Base-by-base conservation (phyloP, 345 rosid species). In the Raphanus raphanistrum region DNA sequence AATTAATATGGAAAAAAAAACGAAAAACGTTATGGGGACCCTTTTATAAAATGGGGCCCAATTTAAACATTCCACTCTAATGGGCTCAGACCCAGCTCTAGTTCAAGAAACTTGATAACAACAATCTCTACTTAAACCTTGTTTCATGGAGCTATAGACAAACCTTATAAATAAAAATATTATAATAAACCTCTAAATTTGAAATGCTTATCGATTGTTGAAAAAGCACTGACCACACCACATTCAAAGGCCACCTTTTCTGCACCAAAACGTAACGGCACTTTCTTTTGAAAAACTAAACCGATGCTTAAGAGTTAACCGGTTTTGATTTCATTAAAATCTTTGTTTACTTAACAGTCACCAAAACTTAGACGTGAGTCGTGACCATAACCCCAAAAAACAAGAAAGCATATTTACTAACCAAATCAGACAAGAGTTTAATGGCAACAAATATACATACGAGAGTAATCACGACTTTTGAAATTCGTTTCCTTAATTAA, bases 211-310 rank as follows among this genome's bases (percentile, higher is more conserved):
- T 70, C 70, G 75, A 70, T 29, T 63, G 15, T 25, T 55, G 66
- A 64, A 77, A 77, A 71, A 65, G 76, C 48, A 28, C n/a, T 70
- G 71, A 63, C 75, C 63, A 26, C 63, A 59, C 70, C 74, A 62
- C 80, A 60, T 62, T 70, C 63, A 68, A 48, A 68, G 28, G 29
- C 58, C 27, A 38, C 29, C 16, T 70, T 48, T 9, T 35, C 63
- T 33, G 6, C 25, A 75, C 15, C 43, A 27, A 17, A 35, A 2
- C 32, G 61, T 77, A 77, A 77, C 81, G 81, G 76, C 72, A 77
- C 66, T 58, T 71, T 65, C 64, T 71, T 11, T 6, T 61, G n/a
- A 0, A 61, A 77, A 64, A 12, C 38, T 57, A 29, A 71, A 77
- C 66, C 81, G 28, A 1, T 25, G 60, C 29, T 59, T 48, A 58